Conservation (phyloP, 2,329 filamentous ascomycete species). For the Pyricularia pennisetigena region DNA sequence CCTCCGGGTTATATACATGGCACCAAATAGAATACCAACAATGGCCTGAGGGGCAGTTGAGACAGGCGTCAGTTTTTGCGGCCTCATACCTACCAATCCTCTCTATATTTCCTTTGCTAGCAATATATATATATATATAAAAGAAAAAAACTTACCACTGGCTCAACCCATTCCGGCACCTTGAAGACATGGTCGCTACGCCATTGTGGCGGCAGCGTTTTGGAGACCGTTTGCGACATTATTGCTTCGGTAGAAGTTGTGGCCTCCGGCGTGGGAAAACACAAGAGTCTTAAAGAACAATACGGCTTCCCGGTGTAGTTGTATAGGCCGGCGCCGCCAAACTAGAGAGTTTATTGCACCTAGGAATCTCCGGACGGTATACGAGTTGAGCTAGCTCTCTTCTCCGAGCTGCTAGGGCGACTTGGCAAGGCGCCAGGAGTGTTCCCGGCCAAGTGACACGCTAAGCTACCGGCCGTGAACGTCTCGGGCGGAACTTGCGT, state of each 20-base stretch:
- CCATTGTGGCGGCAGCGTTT: constrained; percentile 2
- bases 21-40: constrained; percentile 24
- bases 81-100: background rate
- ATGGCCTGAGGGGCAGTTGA: constrained; percentile 19
- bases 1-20: constrained; percentile 26
- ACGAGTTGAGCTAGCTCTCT: background rate
- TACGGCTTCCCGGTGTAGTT: background rate
- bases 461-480: background rate
- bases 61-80: background rate
- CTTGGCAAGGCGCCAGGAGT: background rate
- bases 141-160: constrained; percentile 15
- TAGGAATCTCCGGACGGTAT: background rate
- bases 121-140: no score
- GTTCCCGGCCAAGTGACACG: background rate
- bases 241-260: background rate
- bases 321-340: background rate
- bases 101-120: background rate
- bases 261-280: background rate
- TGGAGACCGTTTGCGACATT: background rate
- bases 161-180: constrained; percentile 23
- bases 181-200: constrained; percentile 11
- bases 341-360: background rate
- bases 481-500: background rate
- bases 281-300: background rate
- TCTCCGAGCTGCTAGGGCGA: background rate